Evolutionary conservation across 2,329 filamentous ascomycete species (phyloP), one percentile per base, ranked within the genome.

Genomic region (Aspergillus fructus): DNA sequence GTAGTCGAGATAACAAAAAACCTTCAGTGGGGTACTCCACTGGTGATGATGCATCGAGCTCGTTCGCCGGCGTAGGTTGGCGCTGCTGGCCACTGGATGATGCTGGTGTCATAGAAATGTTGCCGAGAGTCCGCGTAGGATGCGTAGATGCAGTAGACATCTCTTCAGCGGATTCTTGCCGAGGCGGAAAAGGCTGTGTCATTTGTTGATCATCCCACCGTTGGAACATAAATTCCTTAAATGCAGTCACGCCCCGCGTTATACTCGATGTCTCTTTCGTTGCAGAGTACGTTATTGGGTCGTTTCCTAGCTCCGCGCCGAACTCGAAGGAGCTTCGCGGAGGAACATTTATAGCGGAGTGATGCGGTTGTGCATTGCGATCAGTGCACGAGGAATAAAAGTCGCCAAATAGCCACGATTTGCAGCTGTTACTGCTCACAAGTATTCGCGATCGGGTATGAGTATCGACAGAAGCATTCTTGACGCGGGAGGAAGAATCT

Each of bases 181-280:
- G 62, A 21, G 64, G 60, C 27, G 62, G 59, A 47, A 68, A 66
- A 8, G 59, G 58, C n/a, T 61, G 59, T 33, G 64, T 55, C 49
- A 66, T 50, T 46, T 63, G 67, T 50, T 65, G 66, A 19, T 68
- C 66, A 43, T 71, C 70, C 27, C 66, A 55, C 49, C 69, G 66
- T 43, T 67, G 65, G 11, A 65, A 63, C 49, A 73, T 65, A 37
- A 70, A 66, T 27, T 69, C 63, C 56, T 66, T 69, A 23, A 74
- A 66, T 17, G 70, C 69, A 51, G 62, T 69, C 6, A 70, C 67
- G 6, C 68, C 62, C 43, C 67, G 64, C 21, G 60, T 66, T 37
- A 73, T 64, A 34, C 61, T 60, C 21, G 68, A 69, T 12, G 66
- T 58, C 7, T 67, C 62, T 47, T 67, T 64, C 6, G 53, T 15